Evolutionary conservation across 441 rosid species (phyloP).

Genomic region (Gossypium lobatum): DNA sequence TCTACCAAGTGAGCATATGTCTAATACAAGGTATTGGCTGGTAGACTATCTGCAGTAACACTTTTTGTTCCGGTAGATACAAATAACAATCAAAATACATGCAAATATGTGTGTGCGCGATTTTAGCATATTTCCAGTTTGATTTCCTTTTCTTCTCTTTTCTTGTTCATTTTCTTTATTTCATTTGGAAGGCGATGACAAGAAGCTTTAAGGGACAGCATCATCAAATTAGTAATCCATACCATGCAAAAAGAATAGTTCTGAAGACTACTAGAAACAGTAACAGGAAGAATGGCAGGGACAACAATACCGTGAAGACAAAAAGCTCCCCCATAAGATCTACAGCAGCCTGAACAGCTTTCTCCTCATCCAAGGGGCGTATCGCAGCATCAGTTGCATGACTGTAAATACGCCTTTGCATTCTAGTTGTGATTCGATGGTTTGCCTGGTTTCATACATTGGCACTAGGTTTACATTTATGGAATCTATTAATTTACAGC

Average conservation of each 20-base stretch:
- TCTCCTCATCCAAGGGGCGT: constrained; percentile 83
- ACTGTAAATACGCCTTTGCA: constrained; percentile 66
- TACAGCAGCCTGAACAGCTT: constrained; percentile 91
- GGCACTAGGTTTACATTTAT: constrained; percentile 1
- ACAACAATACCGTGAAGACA: constrained; percentile 58
- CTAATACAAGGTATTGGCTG: background rate
- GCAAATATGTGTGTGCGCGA: background rate
- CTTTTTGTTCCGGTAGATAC: background rate
- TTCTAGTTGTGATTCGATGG: constrained; percentile 62
- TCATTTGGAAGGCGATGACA: background rate
- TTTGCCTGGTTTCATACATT: constrained; percentile 41
- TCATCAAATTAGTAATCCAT: constrained; percentile 1
- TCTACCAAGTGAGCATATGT: background rate
- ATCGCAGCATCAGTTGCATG: constrained; percentile 81
- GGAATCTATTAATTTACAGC: background rate
- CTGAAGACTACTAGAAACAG: background rate
- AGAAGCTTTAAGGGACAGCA: background rate
- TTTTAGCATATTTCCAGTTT: background rate
- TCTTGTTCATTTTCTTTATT: background rate
- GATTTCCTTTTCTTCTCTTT: background rate
- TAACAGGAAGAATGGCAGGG: background rate
- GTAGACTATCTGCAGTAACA: background rate
- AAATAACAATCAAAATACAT: background rate
- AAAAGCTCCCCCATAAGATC: constrained; percentile 90
- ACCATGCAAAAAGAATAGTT: background rate